phyloP scores from a whole-genome alignment of 805 yeast species.

The Trichomonascus vanleenenianus region DNA sequence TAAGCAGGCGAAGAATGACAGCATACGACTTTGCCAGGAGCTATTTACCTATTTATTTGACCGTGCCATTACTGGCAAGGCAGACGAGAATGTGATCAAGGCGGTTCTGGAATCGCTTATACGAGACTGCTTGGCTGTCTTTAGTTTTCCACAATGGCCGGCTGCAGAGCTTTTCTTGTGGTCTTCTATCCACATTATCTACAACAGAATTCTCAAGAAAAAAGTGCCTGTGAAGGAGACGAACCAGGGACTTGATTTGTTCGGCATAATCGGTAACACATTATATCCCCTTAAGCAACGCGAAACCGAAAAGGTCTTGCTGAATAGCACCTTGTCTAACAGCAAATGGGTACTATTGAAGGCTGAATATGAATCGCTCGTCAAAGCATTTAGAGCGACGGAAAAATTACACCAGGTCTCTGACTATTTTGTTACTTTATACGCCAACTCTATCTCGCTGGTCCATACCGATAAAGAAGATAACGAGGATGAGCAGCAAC shows the following conservation, averaged over 20 bases:
- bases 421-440: not conserved
- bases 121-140: constrained; percentile 46
- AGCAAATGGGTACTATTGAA: not conserved
- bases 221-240: constrained; percentile 29
- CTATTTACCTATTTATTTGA: not conserved
- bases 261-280: constrained; percentile 53
- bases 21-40: not conserved
- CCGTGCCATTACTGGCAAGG: not conserved
- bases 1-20: not conserved
- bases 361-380: not conserved
- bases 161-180: constrained; percentile 43
- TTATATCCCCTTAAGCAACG: constrained; percentile 21
- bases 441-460: not conserved
- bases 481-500: not conserved
- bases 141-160: constrained; percentile 55
- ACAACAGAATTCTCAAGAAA: not conserved
- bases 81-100: not conserved
- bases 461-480: not conserved
- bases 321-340: no score
- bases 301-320: not conserved
- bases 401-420: not conserved
- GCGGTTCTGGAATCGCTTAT: constrained; percentile 42
- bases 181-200: not conserved
- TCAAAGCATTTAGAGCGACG: not conserved
- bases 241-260: constrained; percentile 46